Evolutionary conservation across 2,329 filamentous ascomycete genomes (phyloP).

Genomic region (Xylariales sp.): DNA sequence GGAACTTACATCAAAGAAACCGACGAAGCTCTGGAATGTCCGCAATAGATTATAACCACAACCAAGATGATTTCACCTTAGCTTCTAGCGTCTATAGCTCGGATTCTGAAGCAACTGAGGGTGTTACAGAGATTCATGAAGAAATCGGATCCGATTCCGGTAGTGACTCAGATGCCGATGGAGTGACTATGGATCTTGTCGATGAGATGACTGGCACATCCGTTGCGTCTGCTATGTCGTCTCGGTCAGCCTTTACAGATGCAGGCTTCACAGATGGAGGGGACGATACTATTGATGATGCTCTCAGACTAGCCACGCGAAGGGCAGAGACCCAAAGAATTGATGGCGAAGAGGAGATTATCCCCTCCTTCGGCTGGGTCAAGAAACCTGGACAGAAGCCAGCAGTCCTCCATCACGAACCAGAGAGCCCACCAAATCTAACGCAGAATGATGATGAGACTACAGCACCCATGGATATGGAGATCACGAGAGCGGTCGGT

Average conservation of each 20-base stretch:
- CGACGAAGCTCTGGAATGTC: constrained; percentile 74
- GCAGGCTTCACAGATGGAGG: constrained; percentile 69
- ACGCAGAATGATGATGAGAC: constrained; percentile 46
- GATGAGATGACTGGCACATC: constrained; percentile 81
- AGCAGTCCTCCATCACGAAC: constrained; percentile 50
- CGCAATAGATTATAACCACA: constrained; percentile 72
- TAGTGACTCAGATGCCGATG: constrained; percentile 72
- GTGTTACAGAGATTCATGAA: constrained; percentile 63
- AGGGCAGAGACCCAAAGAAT: constrained; percentile 79
- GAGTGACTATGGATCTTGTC: constrained; percentile 80
- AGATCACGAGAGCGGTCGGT: constrained; percentile 66
- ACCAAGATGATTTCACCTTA: constrained; percentile 72
- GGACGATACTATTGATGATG: constrained; percentile 80
- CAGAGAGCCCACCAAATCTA: constrained; percentile 56
- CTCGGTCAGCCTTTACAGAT: constrained; percentile 63
- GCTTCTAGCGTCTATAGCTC: constrained; percentile 85
- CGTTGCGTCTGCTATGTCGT: constrained; percentile 69
- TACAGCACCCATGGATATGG: constrained; percentile 65
- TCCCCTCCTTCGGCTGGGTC: constrained; percentile 81
- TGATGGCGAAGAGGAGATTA: constrained; percentile 75
- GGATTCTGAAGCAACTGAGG: constrained; percentile 68
- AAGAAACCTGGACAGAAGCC: constrained; percentile 62
- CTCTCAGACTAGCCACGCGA: constrained; percentile 78
- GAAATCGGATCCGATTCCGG: constrained; percentile 60
- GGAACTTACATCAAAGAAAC: constrained; percentile 71